phyloP scores from a whole-genome alignment of 2,329 filamentous ascomycete genomes.

The Tolypocladium guangdongense region DNA sequence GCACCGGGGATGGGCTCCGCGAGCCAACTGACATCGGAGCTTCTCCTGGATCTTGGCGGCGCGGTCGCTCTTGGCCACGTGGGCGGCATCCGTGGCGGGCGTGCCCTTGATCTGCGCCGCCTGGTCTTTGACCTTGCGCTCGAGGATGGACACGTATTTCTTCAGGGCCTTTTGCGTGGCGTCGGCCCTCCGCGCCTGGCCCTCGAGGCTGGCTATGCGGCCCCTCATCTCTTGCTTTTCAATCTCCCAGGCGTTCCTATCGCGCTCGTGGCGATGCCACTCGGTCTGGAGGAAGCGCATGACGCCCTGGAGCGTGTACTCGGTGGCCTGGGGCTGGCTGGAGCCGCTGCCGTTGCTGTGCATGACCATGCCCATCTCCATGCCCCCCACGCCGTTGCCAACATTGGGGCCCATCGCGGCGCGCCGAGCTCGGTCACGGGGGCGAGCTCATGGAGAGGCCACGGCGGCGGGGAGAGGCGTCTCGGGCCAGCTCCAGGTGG shows the following conservation, averaged over 20 bases:
- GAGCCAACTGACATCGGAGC: slow-evolving; percentile 33
- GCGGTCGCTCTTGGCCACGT: slow-evolving; percentile 39
- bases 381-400: slow-evolving; percentile 34
- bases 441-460: slow-evolving; percentile 26
- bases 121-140: slow-evolving; percentile 79
- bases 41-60: slow-evolving; percentile 45
- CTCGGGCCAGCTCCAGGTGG: slow-evolving; percentile 9
- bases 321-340: slow-evolving; percentile 46
- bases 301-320: slow-evolving; percentile 62
- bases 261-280: slow-evolving; percentile 97
- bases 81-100: slow-evolving; percentile 23
- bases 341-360: slow-evolving; percentile 32
- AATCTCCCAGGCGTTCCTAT: slow-evolving; percentile 97
- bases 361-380: slow-evolving; percentile 34
- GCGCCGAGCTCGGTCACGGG: slow-evolving; percentile 20
- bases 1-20: slow-evolving; percentile 1
- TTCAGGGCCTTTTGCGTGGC: slow-evolving; percentile 80
- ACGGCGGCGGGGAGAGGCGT: slow-evolving; percentile 10
- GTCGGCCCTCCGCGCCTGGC: slow-evolving; percentile 76
- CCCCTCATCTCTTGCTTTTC: slow-evolving; percentile 99
- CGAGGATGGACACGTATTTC: slow-evolving; percentile 82
- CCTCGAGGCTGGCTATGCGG: slow-evolving; percentile 88
- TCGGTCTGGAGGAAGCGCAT: slow-evolving; percentile 99
- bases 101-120: slow-evolving; percentile 54
- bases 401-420: slow-evolving; percentile 31